Base-by-base conservation (phyloP, 805 yeast species). In the Metschnikowia colocasiae region DNA sequence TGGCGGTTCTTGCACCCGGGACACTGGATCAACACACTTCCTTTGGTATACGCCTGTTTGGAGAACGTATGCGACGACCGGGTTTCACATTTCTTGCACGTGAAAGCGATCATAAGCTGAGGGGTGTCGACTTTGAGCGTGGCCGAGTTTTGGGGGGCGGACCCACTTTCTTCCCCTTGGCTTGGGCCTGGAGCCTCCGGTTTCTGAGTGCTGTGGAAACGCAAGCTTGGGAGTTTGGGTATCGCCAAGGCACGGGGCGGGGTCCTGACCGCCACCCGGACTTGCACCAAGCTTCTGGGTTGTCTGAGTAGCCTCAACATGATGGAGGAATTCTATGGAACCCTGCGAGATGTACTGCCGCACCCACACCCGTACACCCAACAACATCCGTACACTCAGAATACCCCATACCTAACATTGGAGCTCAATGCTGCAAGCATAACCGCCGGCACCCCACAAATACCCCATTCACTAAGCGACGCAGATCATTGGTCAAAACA, bases 1-100 rank as follows among this genome's bases (percentile, higher is more conserved):
- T 92, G 98, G 54, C 97, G 79, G 59, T 80, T 83, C 54, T 84
- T 76, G 64, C 98, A 92, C 13, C 90, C 87, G 0, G 98, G 98
- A 62, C 98, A 92, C 59, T 88, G 89, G 20, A 92, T 85, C 43
- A 89, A 68, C 3, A 92, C 96, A 0, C 96, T 83, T 1, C 98
- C 98, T 8, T 74, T 70, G 12, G 84, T 80, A 62, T 92, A 92
- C 0, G 97, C 91, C 66, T 92, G 98, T 56, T 91, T 91, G 5
- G 96, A 85, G 60, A 92, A 85, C n/a, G 84, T 77, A 60, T 92
- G 98, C 3, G 90, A 81, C 0, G 97, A 89, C 47, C 97, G 72
- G 2, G 85, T 79, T 39, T 80, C 76, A 67, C 98, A 92, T 54
- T 81, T 80, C 62, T 90, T 92, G 68, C 98, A 92, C 0, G 97